Evolutionary conservation across 2,329 filamentous ascomycete genomes (phyloP).

Genomic region (Penicillium nordicum): DNA sequence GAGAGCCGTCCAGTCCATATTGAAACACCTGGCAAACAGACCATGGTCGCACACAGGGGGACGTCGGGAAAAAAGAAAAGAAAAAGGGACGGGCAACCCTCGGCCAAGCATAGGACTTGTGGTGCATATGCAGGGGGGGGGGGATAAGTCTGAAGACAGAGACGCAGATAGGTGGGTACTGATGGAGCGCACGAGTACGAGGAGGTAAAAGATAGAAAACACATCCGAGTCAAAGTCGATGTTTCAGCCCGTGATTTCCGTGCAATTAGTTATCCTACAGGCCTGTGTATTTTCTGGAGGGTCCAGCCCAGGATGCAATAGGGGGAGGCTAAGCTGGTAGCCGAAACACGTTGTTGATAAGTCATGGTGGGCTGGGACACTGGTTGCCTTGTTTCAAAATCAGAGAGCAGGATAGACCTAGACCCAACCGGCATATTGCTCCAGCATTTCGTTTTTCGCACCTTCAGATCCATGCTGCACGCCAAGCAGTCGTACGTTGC

Average conservation of each 20-base stretch:
- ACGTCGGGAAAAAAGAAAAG: no score
- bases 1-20: constrained; percentile 4
- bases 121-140: constrained; percentile 13
- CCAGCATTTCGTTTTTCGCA: constrained; percentile 39
- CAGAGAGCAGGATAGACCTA: constrained; percentile 26
- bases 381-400: constrained; percentile 3
- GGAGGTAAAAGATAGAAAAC: neutral
- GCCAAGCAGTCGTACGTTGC: constrained; percentile 44
- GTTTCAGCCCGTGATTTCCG: constrained; percentile 5
- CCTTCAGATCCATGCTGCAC: constrained; percentile 48
- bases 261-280: constrained; percentile 6
- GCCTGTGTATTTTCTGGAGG: constrained; percentile 3
- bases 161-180: neutral
- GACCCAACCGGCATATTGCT: constrained; percentile 41
- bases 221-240: neutral
- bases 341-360: neutral
- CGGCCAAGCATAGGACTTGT: constrained; percentile 1
- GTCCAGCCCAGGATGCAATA: constrained; percentile 3
- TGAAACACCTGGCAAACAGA: constrained; percentile 10
- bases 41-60: constrained; percentile 2
- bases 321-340: neutral
- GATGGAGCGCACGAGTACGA: neutral
- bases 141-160: neutral
- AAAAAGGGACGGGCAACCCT: neutral
- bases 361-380: neutral